These are phyloP conservation scores for Sugiyamaella paludigena DNA, from an alignment of 1,139 yeast genomes.

Conservation along the genomic window DNA sequence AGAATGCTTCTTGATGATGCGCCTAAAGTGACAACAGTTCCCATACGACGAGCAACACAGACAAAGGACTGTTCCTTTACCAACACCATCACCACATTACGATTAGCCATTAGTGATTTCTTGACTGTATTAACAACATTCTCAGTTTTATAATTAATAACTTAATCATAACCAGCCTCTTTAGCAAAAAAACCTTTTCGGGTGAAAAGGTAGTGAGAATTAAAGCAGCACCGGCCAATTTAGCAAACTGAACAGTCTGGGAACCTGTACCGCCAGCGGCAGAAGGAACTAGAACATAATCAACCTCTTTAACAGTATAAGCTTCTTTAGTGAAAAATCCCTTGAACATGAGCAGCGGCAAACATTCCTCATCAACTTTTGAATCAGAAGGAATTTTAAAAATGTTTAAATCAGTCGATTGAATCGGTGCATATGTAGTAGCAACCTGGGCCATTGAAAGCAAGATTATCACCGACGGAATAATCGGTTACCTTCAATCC, in stretches of 20 bases:
- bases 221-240: conserved; percentile 65
- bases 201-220: conserved; percentile 80
- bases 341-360: conserved; percentile 67
- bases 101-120: conserved; percentile 69
- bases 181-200: conserved; percentile 54
- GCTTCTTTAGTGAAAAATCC: conserved; percentile 68
- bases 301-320: conserved; percentile 63
- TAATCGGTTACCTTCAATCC: conserved; percentile 59
- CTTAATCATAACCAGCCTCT: conserved; percentile 69
- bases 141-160: conserved; percentile 58
- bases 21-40: conserved; percentile 77
- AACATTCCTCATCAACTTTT: too few species aligned
- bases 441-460: conserved; percentile 56
- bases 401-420: conserved; percentile 44
- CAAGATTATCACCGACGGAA: conserved; percentile 71
- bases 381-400: conserved; percentile 3
- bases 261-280: conserved; percentile 95
- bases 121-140: conserved; percentile 58
- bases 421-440: conserved; percentile 63
- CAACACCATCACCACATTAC: conserved; percentile 73
- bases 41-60: conserved; percentile 65
- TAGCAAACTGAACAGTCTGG: conserved; percentile 60
- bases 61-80: conserved; percentile 71
- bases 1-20: too few species aligned
- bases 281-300: too few species aligned